phyloP scores from a whole-genome alignment of 768 basidiomycete genomes.

The Cystofilobasidium capitatum region DNA sequence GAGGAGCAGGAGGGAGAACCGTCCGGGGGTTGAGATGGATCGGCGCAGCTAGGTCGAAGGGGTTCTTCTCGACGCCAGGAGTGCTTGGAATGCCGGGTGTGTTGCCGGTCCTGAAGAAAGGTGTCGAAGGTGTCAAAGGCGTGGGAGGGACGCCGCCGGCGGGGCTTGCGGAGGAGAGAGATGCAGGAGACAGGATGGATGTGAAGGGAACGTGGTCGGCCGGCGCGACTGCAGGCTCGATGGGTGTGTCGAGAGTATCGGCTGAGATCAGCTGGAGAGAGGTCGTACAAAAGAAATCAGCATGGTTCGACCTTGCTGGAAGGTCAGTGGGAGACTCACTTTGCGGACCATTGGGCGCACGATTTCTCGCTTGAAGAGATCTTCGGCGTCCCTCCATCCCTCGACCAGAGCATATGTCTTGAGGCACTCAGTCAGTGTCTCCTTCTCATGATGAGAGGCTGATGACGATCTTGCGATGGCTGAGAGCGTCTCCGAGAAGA shows the following conservation, averaged over 20 bases:
- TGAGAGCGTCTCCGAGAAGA: constrained; percentile 61
- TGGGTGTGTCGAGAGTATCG: constrained; percentile 1
- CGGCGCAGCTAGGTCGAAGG: background rate
- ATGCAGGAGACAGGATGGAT: constrained; percentile 57
- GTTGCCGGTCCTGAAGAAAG: too few relatives aligned
- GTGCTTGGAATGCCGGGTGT: too few relatives aligned
- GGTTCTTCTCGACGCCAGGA: too few relatives aligned
- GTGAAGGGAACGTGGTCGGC: constrained; percentile 56
- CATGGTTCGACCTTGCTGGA: background rate
- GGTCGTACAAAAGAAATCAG: background rate
- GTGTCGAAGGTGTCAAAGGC: constrained; percentile 8
- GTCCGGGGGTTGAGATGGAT: background rate
- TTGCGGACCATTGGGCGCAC: constrained; percentile 67
- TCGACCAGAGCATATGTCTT: constrained; percentile 48
- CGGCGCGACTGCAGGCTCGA: constrained; percentile 46
- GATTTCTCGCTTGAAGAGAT: constrained; percentile 63
- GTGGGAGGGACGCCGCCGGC: background rate
- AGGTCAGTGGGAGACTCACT: constrained; percentile 41
- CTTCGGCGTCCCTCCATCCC: constrained; percentile 80
- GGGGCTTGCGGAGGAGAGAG: constrained; percentile 31
- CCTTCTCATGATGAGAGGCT: background rate
- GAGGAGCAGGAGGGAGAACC: background rate
- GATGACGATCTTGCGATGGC: constrained; percentile 5
- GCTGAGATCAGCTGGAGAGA: constrained; percentile 58
- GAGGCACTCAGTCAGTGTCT: constrained; percentile 33